These are phyloP conservation scores for Rhynchosporium agropyri DNA, from an alignment of 2,329 filamentous ascomycete species.

Conservation along the genomic window DNA sequence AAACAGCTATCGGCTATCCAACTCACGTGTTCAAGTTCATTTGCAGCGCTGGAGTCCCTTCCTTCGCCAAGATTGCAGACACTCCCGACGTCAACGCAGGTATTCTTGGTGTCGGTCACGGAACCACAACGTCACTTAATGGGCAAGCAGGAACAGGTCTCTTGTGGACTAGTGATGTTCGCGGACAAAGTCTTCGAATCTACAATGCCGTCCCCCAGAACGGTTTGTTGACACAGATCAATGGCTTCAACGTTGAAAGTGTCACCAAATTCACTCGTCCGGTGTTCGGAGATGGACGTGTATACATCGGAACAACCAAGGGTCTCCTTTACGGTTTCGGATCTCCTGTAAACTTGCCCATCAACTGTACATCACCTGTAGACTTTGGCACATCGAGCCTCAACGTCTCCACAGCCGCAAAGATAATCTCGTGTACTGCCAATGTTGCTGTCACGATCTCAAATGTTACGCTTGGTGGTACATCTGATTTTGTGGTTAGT, in stretches of 20 bases:
- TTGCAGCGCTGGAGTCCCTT: constrained; percentile 53
- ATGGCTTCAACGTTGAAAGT: constrained; percentile 54
- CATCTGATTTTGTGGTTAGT: constrained; percentile 45
- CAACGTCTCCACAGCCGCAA: constrained; percentile 41
- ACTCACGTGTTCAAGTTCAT: constrained; percentile 62
- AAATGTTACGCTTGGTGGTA: constrained; percentile 44
- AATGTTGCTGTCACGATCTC: constrained; percentile 49
- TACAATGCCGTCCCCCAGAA: constrained; percentile 55
- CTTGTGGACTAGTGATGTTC: constrained; percentile 58
- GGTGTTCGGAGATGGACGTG: constrained; percentile 58
- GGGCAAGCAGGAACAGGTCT: constrained; percentile 57
- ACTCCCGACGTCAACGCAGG: constrained; percentile 54
- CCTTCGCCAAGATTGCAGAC: constrained; percentile 56
- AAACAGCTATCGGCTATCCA: constrained; percentile 52
- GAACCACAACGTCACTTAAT: constrained; percentile 57
- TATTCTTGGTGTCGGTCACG: constrained; percentile 58
- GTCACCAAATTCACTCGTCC: constrained; percentile 60
- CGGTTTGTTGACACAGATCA: constrained; percentile 51
- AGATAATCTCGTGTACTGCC: constrained; percentile 52
- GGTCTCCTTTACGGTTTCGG: constrained; percentile 59
- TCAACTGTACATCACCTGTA: constrained; percentile 55
- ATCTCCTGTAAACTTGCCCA: constrained; percentile 54
- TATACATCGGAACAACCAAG: constrained; percentile 55
- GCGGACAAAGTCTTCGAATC: constrained; percentile 54
- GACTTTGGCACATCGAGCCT: constrained; percentile 52